These are phyloP conservation scores for Euphrasia arctica DNA, from an alignment of 305 asterid species.

Conservation along the genomic window DNA sequence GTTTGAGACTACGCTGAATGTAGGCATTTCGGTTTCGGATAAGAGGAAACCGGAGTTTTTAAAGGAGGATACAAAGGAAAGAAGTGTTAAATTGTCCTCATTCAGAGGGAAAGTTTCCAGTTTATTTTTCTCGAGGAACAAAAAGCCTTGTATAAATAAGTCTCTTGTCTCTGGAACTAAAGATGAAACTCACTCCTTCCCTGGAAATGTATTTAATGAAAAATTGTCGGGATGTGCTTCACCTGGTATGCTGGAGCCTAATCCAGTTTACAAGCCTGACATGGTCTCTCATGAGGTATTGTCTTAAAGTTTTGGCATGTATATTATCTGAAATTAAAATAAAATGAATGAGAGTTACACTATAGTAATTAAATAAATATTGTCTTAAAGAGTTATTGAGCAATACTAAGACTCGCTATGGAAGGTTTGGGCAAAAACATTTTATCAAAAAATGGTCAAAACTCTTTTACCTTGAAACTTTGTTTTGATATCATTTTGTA, in stretches of 20 bases:
- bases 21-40: constrained; percentile 31
- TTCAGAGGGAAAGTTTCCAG: constrained; percentile 66
- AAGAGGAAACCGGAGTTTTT: constrained; percentile 29
- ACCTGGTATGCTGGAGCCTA: constrained; percentile 21
- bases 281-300: constrained; percentile 44
- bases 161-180: constrained; percentile 36
- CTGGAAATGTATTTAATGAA: constrained; percentile 25
- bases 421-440: not conserved
- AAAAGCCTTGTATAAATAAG: constrained; percentile 42
- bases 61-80: constrained; percentile 37
- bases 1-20: constrained; percentile 37
- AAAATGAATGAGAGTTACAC: no score
- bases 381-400: not conserved
- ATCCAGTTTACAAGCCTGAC: constrained; percentile 27
- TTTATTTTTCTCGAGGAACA: constrained; percentile 60
- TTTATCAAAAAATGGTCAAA: not conserved
- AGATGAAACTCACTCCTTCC: constrained; percentile 31
- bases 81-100: constrained; percentile 41
- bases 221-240: no score
- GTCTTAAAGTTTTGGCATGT: constrained; percentile 13
- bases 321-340: not conserved
- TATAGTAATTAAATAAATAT: not conserved
- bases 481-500: constrained; percentile 2
- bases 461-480: constrained; percentile 15
- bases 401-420: constrained; percentile 5